A percentile compares a stretch with the other conserved stretches of the same genome.
phyloP scores from a whole-genome alignment of 768 basidiomycete genomes.

The Boletus rufocinnamomeus region DNA sequence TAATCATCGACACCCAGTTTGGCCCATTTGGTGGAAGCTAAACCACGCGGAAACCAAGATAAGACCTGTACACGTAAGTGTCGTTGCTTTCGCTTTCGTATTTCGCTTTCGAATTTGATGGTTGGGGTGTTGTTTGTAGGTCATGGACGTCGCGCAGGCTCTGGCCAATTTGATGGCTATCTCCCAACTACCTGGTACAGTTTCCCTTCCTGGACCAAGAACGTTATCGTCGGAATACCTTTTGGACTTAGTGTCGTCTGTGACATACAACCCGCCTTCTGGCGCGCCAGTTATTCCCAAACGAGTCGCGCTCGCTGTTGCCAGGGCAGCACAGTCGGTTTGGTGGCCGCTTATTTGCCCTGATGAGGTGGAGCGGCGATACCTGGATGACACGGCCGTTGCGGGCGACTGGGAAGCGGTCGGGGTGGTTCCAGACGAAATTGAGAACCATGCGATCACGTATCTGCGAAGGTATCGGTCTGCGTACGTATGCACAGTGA shows the following conservation, averaged over 20 bases:
- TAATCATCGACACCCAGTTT: constrained; percentile 44
- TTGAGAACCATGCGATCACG: constrained; percentile 87
- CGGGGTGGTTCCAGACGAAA: constrained; percentile 77
- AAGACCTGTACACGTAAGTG: constrained; percentile 87
- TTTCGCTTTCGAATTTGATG: constrained; percentile 18
- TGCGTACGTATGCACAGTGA: constrained; percentile 58
- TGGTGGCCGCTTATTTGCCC: constrained; percentile 96
- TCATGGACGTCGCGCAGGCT: constrained; percentile 92
- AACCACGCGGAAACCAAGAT: constrained; percentile 86
- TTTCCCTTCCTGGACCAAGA: constrained; percentile 87
- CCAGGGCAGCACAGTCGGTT: constrained; percentile 58
- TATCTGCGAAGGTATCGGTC: constrained; percentile 89
- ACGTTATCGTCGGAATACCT: constrained; percentile 82
- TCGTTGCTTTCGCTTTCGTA: constrained; percentile 24
- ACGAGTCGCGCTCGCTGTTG: constrained; percentile 59
- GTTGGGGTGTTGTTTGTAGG: constrained; percentile 45
- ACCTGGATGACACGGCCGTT: constrained; percentile 75
- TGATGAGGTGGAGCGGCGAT: constrained; percentile 88
- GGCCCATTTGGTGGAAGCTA: constrained; percentile 92
- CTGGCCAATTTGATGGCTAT: constrained; percentile 73
- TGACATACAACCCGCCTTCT: constrained; percentile 77
- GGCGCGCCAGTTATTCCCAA: constrained; percentile 78
- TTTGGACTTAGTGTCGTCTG: constrained; percentile 71
- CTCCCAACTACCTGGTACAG: constrained; percentile 62
- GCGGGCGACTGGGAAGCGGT: constrained; percentile 83